Percentiles rank a stretch among this genome's conserved stretches.
These are phyloP conservation scores for Staphylotrichum tortipilum DNA, from an alignment of 495 filamentous ascomycete species.

Conservation along the genomic window DNA sequence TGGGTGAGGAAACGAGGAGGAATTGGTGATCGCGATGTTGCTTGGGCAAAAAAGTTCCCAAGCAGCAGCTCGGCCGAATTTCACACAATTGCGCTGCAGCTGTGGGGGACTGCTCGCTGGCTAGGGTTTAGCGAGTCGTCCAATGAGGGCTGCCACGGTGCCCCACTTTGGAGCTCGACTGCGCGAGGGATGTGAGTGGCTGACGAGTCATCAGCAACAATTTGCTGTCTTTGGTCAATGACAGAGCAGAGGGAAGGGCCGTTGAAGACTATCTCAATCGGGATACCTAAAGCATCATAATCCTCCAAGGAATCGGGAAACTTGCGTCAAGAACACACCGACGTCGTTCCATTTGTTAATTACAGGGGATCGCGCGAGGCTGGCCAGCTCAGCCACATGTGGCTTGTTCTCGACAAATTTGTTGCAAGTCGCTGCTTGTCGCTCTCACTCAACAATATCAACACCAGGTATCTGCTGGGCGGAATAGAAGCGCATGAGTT, in stretches of 20 bases:
- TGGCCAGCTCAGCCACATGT: conserved; percentile 19
- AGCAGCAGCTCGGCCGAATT: conserved; percentile 16
- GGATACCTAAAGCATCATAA: too few species aligned
- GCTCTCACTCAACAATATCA: background rate
- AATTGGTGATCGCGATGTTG: conserved; percentile 5
- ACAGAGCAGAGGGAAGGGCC: too few species aligned
- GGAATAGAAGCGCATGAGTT: too few species aligned
- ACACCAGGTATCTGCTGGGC: too few species aligned
- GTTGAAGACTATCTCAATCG: too few species aligned
- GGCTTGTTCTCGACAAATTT: conserved; percentile 14
- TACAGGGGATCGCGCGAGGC: too few species aligned
- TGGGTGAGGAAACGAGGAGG: conserved; percentile 16
- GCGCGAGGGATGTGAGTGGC: background rate
- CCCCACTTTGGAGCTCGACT: conserved; percentile 1
- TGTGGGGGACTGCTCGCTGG: conserved; percentile 18
- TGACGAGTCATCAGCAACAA: background rate
- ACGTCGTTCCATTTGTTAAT: too few species aligned
- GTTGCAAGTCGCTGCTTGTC: background rate
- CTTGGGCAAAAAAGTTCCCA: conserved; percentile 11
- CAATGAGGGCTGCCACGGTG: conserved; percentile 8
- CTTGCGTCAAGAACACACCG: too few species aligned
- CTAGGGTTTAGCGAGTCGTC: conserved; percentile 25
- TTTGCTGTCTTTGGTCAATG: too few species aligned
- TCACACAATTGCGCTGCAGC: conserved; percentile 21
- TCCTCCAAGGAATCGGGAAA: too few species aligned